These are phyloP conservation scores for Wallacemonas sp. DNA, from an alignment of 208 protist genomes.

Conservation along the genomic window DNA sequence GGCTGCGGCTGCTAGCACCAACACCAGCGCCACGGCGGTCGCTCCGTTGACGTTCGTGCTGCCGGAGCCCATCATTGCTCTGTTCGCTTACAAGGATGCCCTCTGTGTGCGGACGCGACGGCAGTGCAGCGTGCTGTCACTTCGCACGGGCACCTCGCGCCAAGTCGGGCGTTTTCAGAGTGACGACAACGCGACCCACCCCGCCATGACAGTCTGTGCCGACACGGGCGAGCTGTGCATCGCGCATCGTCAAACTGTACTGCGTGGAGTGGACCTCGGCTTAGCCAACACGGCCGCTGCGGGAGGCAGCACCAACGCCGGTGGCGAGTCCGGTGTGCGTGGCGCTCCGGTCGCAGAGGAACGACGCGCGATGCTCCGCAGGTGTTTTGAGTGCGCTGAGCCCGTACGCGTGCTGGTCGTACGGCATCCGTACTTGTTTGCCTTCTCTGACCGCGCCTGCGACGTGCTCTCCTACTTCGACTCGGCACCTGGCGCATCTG, in stretches of 20 bases:
- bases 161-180: slow-evolving; percentile 50
- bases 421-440: slow-evolving; percentile 69
- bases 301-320: neutral
- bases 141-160: slow-evolving; percentile 51
- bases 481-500: neutral
- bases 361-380: too few relatives aligned
- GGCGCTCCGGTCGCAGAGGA: too few relatives aligned
- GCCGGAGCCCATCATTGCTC: slow-evolving; percentile 43
- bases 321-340: too few relatives aligned
- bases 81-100: slow-evolving; percentile 40
- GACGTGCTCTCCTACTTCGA: slow-evolving; percentile 40
- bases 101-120: slow-evolving; percentile 69
- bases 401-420: slow-evolving; percentile 32
- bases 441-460: slow-evolving; percentile 65
- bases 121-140: slow-evolving; percentile 62
- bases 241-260: slow-evolving; percentile 4
- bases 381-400: slow-evolving; percentile 19
- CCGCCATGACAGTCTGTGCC: neutral
- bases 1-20: neutral
- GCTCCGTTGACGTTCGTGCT: slow-evolving; percentile 34
- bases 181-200: neutral
- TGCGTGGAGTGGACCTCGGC: neutral
- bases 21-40: slow-evolving; percentile 13
- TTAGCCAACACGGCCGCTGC: neutral
- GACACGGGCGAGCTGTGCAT: slow-evolving; percentile 8